Evolutionary conservation across 225 moss, liverwort and hornwort genomes (phyloP).

Genomic region (Lunularia cruciata): DNA sequence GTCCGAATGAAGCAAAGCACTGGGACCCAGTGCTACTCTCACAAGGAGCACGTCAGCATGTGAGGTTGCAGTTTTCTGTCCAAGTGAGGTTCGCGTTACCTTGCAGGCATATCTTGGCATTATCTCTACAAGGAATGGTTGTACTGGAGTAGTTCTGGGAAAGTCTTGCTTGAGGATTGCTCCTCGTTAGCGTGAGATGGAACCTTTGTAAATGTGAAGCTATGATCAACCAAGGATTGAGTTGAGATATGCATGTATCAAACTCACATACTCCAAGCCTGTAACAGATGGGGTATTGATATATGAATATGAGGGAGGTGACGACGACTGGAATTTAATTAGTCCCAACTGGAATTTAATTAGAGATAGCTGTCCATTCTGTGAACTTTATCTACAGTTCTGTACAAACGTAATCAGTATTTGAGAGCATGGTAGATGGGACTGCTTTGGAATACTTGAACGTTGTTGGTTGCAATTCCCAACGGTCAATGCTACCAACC

Average conservation of each 20-base stretch:
- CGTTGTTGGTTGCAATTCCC: too few species aligned
- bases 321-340: too few species aligned
- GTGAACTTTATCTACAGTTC: too few species aligned
- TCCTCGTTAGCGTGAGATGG: background rate
- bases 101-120: background rate
- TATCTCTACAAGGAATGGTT: background rate
- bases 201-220: conserved; percentile 30
- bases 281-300: conserved; percentile 5
- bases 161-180: conserved; percentile 4
- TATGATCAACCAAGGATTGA: conserved; percentile 4
- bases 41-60: conserved; percentile 8
- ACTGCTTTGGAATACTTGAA: too few species aligned
- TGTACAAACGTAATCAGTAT: too few species aligned
- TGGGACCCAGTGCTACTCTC: background rate
- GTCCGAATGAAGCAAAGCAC: background rate
- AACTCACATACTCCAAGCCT: background rate
- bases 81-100: conserved; percentile 6
- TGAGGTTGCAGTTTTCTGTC: conserved; percentile 1
- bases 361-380: too few species aligned
- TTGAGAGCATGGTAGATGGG: too few species aligned
- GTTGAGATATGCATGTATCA: conserved; percentile 19
- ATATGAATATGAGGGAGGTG: background rate
- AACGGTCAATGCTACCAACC: too few species aligned
- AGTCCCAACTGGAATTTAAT: too few species aligned
- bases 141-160: conserved; percentile 5